These are phyloP conservation scores for Acer saccharum DNA, from an alignment of 345 rosid species.

Conservation along the genomic window DNA sequence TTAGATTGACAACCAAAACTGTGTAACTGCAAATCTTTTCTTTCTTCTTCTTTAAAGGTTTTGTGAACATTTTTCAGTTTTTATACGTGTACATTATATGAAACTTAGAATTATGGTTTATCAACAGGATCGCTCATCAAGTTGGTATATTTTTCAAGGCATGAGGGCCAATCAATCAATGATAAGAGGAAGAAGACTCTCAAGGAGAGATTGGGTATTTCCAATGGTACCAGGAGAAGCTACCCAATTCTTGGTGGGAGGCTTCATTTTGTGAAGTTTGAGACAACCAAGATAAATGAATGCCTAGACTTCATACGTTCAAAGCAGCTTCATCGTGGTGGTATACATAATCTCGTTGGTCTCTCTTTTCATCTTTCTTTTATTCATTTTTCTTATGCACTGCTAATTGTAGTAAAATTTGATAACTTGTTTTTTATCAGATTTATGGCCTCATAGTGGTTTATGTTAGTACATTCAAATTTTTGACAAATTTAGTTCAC, in stretches of 20 bases:
- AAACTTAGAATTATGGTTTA: conserved; percentile 12
- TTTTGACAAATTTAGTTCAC: conserved; percentile 10
- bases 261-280: conserved; percentile 94
- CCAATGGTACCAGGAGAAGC: conserved; percentile 82
- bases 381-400: conserved; percentile 13
- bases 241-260: conserved; percentile 98
- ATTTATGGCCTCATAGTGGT: background rate
- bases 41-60: background rate
- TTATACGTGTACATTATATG: background rate
- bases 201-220: conserved; percentile 75
- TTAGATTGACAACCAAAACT: background rate
- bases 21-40: background rate
- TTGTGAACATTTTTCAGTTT: background rate
- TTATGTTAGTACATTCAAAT: conserved; percentile 6
- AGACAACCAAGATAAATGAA: conserved; percentile 84
- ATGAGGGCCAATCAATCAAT: conserved; percentile 61
- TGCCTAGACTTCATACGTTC: conserved; percentile 94
- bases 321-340: conserved; percentile 87
- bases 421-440: background rate
- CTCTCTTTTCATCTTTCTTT: conserved; percentile 15
- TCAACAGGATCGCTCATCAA: conserved; percentile 92
- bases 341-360: conserved; percentile 32
- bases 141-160: conserved; percentile 96
- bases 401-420: background rate
- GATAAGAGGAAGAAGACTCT: conserved; percentile 73